phyloP scores from a whole-genome alignment of 2,329 filamentous ascomycete species.

The Davidsoniella neocaledoniae region DNA sequence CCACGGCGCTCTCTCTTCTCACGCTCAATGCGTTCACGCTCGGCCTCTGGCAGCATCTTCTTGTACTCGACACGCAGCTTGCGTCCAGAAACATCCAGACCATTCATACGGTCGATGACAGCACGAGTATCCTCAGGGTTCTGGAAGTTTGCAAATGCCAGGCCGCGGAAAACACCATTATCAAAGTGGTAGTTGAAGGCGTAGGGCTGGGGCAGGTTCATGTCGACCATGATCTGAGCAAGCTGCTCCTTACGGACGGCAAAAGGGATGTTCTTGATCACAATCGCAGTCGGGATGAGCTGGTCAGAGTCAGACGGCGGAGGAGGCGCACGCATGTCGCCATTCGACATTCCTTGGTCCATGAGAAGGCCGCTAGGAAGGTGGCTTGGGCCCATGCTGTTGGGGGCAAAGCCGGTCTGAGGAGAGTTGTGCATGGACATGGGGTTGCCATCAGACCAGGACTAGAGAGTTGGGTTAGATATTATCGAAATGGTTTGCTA shows the following conservation, averaged over 20 bases:
- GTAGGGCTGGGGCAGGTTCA: slow-evolving; percentile 86
- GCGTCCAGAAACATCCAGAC: slow-evolving; percentile 84
- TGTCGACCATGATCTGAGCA: slow-evolving; percentile 80
- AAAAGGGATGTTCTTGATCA: slow-evolving; percentile 99
- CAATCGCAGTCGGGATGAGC: slow-evolving; percentile 92
- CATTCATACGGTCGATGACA: slow-evolving; percentile 89
- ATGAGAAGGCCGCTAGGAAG: slow-evolving; percentile 27
- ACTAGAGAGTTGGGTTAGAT: slow-evolving; percentile 19
- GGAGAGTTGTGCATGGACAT: slow-evolving; percentile 25
- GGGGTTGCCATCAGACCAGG: slow-evolving; percentile 32
- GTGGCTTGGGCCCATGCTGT: slow-evolving; percentile 21
- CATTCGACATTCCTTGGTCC: slow-evolving; percentile 19
- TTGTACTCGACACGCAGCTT: slow-evolving; percentile 97
- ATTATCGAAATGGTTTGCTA: slow-evolving; percentile 12
- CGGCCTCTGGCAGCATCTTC: slow-evolving; percentile 93
- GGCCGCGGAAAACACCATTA: slow-evolving; percentile 85
- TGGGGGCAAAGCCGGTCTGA: slow-evolving; percentile 21
- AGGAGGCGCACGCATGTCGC: slow-evolving; percentile 22
- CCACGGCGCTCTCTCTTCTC: slow-evolving; percentile 93
- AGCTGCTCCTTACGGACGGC: slow-evolving; percentile 95
- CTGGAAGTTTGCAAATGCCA: slow-evolving; percentile 97
- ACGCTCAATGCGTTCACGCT: slow-evolving; percentile 87
- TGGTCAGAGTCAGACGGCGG: slow-evolving; percentile 51
- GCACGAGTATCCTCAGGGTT: slow-evolving; percentile 83
- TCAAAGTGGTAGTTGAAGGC: slow-evolving; percentile 99